Evolutionary conservation across 2,329 filamentous ascomycete genomes (phyloP), one percentile per base, ranked within the genome.

Genomic region (Ophiostoma perfectum): DNA sequence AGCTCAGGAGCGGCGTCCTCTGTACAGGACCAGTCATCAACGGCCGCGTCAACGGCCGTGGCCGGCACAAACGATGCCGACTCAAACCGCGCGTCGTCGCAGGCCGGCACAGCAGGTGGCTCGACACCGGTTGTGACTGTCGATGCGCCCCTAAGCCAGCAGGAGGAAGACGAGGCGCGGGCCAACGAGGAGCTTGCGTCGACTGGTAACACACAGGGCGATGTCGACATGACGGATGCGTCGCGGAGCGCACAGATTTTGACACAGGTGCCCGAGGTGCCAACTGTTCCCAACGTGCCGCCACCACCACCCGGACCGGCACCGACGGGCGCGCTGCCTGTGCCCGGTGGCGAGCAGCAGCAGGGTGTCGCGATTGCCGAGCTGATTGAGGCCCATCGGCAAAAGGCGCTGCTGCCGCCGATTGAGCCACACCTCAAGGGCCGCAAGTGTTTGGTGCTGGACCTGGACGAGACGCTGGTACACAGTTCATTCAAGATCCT

Each of bases 401-500:
- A 86, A 72, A 88, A 89, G 74, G 92, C 86, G 80, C 82, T 99
- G 47, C 81, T 99, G 67, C 93, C 93, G n/a, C 89, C 93, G 0
- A 86, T 94, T 72, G 83, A 88, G 55, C 89, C 92, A 39, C 89
- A 91, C 73, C 87, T 95, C 74, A 88, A 90, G 78, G 92, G 93
- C 41, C 89, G 91, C 76, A 99, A 99, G 79, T 99, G 95, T 75
- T 81, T 99, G 55, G 94, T 99, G 18, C 84, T 99, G 63, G 95
- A 99, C 81, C 82, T 99, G 70, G 95, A 99, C 74, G 95, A 99
- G 79, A 99, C 95, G 1, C 81, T 99, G 66, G 95, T 99, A 38
- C 95, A 99, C 81, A 98, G 95, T 78, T 98, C 95, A 74, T 99
- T 99, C 81, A 99, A 99, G 93, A 95, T 98, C 73, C 84, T 99